Evolutionary conservation across 2,329 filamentous ascomycete genomes (phyloP), one percentile per base, ranked within the genome.

Genomic region (Lecanosticta acicola): DNA sequence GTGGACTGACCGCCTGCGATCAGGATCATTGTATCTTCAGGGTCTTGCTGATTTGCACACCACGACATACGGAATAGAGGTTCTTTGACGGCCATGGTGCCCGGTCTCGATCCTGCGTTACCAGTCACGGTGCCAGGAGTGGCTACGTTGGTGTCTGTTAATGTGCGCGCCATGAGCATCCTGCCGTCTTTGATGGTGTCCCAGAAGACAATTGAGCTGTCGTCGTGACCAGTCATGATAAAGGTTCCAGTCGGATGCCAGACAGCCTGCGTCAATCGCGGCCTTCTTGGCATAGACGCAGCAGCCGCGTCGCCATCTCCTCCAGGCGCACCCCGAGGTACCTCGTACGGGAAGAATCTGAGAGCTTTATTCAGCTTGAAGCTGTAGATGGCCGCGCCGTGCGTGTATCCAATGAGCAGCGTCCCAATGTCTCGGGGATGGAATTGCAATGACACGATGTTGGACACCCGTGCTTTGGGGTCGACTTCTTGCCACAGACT

Each of bases 231-330:
- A 0, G 88, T 94, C 55, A 93, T 64, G 32, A 96, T 71, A 59
- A 95, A 95, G 0, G 87, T 94, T 0, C 90, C 93, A 1, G 87
- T 94, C 0, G 93, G 93, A 69, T 98, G 93, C 90, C 91, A 98
- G 13, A 91, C 66, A 1, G 88, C 90, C 57, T 94, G 86, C 1
- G 83, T 87, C 50, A 97, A 68, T 47, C 77, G 79, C 11, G 91
- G 93, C 57, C 76, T 80, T 41, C 90, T 80, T 48, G 78, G 64
- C 11, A 76, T 76, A 46, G 82, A 79, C 29, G 80, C 68, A 4
- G 77, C 75, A 32, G 77, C 68, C 20, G 81, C 79, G 61, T 88
- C 85, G 9, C 76, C 71, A 62, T 83, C 80, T 49, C 69, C 89
- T n/a, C 91, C 91, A 0, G 87, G 85, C 3, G 91, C 90, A 13